Conservation (phyloP, 306 rosid species). For the Erythrophleum fordii region DNA sequence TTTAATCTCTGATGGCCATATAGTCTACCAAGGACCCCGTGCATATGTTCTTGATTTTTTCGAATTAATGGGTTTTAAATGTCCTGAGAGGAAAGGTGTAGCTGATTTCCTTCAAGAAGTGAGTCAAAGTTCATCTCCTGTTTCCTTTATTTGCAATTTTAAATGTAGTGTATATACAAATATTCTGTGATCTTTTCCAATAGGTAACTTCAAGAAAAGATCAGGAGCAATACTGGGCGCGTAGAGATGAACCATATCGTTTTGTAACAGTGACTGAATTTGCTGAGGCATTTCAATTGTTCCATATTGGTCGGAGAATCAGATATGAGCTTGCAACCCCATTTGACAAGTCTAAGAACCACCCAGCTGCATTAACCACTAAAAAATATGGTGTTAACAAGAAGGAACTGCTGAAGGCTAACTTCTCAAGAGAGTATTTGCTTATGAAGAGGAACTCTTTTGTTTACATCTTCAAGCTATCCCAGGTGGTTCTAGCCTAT, state of each 20-base stretch:
- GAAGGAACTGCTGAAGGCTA: conserved; percentile 56
- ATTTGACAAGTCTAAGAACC: conserved; percentile 55
- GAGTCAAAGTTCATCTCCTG: conserved; percentile 16
- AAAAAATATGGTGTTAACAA: conserved; percentile 50
- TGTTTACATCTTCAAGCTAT: conserved; percentile 48
- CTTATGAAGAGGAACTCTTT: conserved; percentile 66
- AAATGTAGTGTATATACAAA: background rate
- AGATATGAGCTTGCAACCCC: conserved; percentile 51
- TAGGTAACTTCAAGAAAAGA: conserved; percentile 68
- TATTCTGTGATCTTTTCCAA: conserved; percentile 1
- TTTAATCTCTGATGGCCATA: conserved; percentile 60
- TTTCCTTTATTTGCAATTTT: conserved; percentile 4
- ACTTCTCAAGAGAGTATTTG: conserved; percentile 56
- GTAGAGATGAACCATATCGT: conserved; percentile 42
- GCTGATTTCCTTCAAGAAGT: conserved; percentile 74
- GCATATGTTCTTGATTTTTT: conserved; percentile 58
- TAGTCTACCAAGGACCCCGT: conserved; percentile 65
- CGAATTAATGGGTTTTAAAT: conserved; percentile 54
- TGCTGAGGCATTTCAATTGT: conserved; percentile 56
- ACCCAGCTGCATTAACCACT: conserved; percentile 62
- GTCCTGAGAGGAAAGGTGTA: conserved; percentile 63
- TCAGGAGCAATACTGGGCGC: conserved; percentile 62
- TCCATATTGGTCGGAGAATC: conserved; percentile 46
- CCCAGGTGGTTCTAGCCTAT: conserved; percentile 43
- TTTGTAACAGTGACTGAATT: conserved; percentile 55